These are phyloP conservation scores for Ustilago tritici DNA, from an alignment of 1,284 basidiomycete species.

Conservation along the genomic window DNA sequence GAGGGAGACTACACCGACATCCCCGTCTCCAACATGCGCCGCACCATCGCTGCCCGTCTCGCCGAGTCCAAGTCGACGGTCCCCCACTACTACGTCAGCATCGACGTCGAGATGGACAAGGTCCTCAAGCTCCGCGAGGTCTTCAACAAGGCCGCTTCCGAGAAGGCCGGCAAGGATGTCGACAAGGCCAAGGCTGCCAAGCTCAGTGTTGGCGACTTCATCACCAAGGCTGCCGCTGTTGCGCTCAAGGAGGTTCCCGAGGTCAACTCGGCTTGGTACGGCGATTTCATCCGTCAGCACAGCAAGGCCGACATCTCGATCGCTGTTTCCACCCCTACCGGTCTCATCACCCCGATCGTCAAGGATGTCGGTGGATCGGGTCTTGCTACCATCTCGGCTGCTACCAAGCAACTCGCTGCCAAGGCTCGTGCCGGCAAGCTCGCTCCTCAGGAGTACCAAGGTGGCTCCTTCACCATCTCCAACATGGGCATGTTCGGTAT, in stretches of 20 bases:
- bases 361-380: constrained; percentile 93
- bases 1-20: constrained; percentile 84
- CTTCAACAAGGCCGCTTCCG: constrained; percentile 80
- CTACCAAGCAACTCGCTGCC: constrained; percentile 90
- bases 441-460: constrained; percentile 93
- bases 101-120: constrained; percentile 97
- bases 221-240: constrained; percentile 92
- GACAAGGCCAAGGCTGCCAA: constrained; percentile 84
- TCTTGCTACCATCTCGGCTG: constrained; percentile 88
- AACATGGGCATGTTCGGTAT: constrained; percentile 97
- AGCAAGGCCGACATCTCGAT: constrained; percentile 96
- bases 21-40: constrained; percentile 94
- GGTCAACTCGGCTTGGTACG: constrained; percentile 97
- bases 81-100: constrained; percentile 97
- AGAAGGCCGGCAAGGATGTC: constrained; percentile 62
- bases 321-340: constrained; percentile 94
- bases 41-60: constrained; percentile 88
- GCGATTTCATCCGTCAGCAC: constrained; percentile 95
- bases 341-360: constrained; percentile 97
- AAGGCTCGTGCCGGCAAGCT: constrained; percentile 97
- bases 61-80: constrained; percentile 91
- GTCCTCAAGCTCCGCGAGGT: constrained; percentile 92
- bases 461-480: constrained; percentile 98
- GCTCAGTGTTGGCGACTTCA: constrained; percentile 97
- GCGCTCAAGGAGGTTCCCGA: constrained; percentile 95